Evolutionary conservation across 257 asterid genomes (phyloP), one percentile per base, ranked within the genome.

Genomic region (Coffea eugenioides): DNA sequence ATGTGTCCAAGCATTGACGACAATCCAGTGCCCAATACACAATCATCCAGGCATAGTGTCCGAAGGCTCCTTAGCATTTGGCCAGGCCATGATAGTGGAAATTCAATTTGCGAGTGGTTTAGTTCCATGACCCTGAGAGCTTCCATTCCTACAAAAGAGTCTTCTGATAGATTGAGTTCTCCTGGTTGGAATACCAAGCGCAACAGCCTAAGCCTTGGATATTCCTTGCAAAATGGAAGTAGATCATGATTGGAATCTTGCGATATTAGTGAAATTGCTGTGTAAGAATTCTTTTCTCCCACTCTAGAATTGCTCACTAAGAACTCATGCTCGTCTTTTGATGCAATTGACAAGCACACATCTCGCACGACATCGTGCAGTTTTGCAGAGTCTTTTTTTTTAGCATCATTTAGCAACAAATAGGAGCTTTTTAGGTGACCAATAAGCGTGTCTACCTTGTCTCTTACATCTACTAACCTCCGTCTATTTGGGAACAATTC

Each of bases 281-380:
- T 69, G 14, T 54, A 78, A 7, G 25, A 8, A 31, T 34, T 34
- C 67, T 75, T 48, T 8, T 69, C 75, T 62, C 5, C 69, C 36
- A 78, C 34, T 14, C 68, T 56, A 15, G 13, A 4, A 39, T 78
- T 48, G 6, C 27, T 31, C 3, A 52, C 65, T 69, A 78, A 16
- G 21, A 0, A 77, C 36, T 3, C 75, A 25, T 49, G 43, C 11
- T 59, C n/a, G 7, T 3, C 20, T 7, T 59, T 59, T 18, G 65
- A 59, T 5, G 76, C 75, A 68, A 78, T 69, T 20, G 4, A 5
- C 62, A 78, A 54, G 71, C 81, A 69, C 20, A 54, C 66, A 52
- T 78, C 81, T 7, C 81, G 27, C 9, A 79, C 71, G 43, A 79
- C 77, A 79, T 79, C 82, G 41, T 79, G 59, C 59, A 52, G 21